Percentiles rank a stretch among this genome's conserved stretches.
Evolutionary conservation across 1,284 basidiomycete genomes (phyloP).

Genomic region (Leccinum pachyderme): DNA sequence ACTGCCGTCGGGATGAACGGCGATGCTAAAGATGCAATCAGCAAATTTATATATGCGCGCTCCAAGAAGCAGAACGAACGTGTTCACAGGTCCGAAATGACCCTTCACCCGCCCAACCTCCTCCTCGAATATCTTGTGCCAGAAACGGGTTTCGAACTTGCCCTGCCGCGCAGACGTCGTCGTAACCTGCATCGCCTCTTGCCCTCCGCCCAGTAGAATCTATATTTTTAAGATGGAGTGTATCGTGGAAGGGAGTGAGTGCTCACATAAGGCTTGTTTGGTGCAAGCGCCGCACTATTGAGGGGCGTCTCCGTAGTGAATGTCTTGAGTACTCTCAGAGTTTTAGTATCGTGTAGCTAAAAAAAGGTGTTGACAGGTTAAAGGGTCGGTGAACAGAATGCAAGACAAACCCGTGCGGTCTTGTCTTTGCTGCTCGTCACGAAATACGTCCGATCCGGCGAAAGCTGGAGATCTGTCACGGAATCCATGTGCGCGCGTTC

Average conservation of each 20-base stretch:
- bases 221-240: slow-evolving; percentile 28
- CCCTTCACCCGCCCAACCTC: slow-evolving; percentile 97
- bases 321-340: slow-evolving; percentile 89
- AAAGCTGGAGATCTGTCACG: slow-evolving; percentile 93
- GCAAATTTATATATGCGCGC: slow-evolving; percentile 1
- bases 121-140: slow-evolving; percentile 98
- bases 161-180: slow-evolving; percentile 93
- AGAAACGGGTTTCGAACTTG: slow-evolving; percentile 98
- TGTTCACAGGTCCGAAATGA: slow-evolving; percentile 98
- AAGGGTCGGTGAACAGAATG: not conserved
- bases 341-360: slow-evolving; percentile 89
- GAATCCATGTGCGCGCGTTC: slow-evolving; percentile 83
- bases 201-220: slow-evolving; percentile 93
- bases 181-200: slow-evolving; percentile 97
- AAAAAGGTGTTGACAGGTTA: not conserved
- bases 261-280: slow-evolving; percentile 79
- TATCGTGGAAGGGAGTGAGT: slow-evolving; percentile 1
- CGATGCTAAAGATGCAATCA: slow-evolving; percentile 55
- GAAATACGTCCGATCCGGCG: slow-evolving; percentile 90
- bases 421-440: slow-evolving; percentile 98
- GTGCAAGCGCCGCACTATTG: slow-evolving; percentile 90
- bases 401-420: slow-evolving; percentile 76
- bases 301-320: slow-evolving; percentile 93
- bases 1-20: slow-evolving; percentile 87
- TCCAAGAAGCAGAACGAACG: slow-evolving; percentile 50